Base-by-base conservation (phyloP, 2,329 filamentous ascomycete genomes). In the Endoconidiophora polonica region DNA sequence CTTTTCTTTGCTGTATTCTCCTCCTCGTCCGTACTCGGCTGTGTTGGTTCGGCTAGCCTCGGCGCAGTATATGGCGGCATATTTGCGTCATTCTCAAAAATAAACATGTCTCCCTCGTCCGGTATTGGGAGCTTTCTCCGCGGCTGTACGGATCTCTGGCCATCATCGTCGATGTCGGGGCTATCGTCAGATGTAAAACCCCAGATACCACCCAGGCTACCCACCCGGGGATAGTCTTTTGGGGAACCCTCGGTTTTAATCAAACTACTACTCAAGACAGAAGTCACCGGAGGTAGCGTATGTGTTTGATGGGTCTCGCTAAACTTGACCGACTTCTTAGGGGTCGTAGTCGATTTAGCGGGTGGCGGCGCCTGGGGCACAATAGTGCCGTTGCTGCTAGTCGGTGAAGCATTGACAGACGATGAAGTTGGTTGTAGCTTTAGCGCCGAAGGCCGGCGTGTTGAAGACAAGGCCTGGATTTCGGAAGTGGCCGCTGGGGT, bases 21-120 rank as follows among this genome's bases (percentile, higher is more conserved):
- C 9, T 64, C 63, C 26, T 61, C 58, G 3, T 58, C 57, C 12
- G 57, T 61, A 38, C 64, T 68, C 64, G 36, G 65, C 16, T 60
- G 50, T 56, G 61, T 54, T 54, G 56, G 54, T 23, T 58, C 52
- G 54, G 55, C 59, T 43, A 55, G 54, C n/a, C 53, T 54, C 33
- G 55, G 58, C 22, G 56, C 56, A 18, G 56, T 60, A 14, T 59
- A 59, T 12, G 59, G 56, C n/a, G 61, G 58, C 42, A 58, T 61
- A 7, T 62, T 56, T 1, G 63, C 62, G 12, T 59, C 61, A 9
- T 57, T 56, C 46, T 73, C 70, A 49, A 72, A 73, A 4, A 66
- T 59, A 54, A 73, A 73, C 55, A 72, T 57, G 5, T 66, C 67
- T 26, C 68, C 66, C 3, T 66, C 51, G 22, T 53, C 51, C 10